Conservation (phyloP, 306 rosid genomes). For the Lupinus albus region DNA sequence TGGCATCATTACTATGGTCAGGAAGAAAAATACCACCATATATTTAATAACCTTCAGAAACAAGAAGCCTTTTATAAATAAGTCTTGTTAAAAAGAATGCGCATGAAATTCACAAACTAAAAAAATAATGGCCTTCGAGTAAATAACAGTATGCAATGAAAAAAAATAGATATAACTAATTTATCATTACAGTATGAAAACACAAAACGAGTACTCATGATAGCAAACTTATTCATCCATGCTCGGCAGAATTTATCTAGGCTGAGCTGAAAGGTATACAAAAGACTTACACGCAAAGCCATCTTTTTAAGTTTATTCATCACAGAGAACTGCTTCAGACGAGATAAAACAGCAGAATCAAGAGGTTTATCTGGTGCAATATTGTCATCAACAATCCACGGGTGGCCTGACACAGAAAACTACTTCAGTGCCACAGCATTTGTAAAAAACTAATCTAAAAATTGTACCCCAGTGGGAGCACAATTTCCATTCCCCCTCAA, state of each 20-base stretch:
- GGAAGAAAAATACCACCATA: slow-evolving; percentile 19
- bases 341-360: slow-evolving; percentile 65
- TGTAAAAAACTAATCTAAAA: slow-evolving; percentile 15
- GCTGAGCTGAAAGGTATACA: slow-evolving; percentile 24
- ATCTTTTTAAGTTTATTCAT: slow-evolving; percentile 71
- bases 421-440: slow-evolving; percentile 27
- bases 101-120: neutral
- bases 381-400: slow-evolving; percentile 65
- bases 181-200: slow-evolving; percentile 27
- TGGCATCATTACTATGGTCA: slow-evolving; percentile 8
- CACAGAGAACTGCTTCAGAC: slow-evolving; percentile 62
- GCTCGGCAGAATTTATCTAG: slow-evolving; percentile 19
- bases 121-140: slow-evolving; percentile 6
- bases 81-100: slow-evolving; percentile 3
- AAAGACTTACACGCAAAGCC: slow-evolving; percentile 62
- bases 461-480: neutral
- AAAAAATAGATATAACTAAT: slow-evolving; percentile 11
- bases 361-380: slow-evolving; percentile 67
- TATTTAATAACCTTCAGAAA: slow-evolving; percentile 19
- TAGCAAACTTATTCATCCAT: slow-evolving; percentile 3
- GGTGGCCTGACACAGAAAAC: slow-evolving; percentile 56
- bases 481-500: no score
- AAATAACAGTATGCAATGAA: slow-evolving; percentile 16
- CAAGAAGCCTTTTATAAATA: neutral
- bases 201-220: neutral